These are phyloP conservation scores for Coccinonectria pachysandricola DNA, from an alignment of 2,329 filamentous ascomycete genomes.

Conservation along the genomic window DNA sequence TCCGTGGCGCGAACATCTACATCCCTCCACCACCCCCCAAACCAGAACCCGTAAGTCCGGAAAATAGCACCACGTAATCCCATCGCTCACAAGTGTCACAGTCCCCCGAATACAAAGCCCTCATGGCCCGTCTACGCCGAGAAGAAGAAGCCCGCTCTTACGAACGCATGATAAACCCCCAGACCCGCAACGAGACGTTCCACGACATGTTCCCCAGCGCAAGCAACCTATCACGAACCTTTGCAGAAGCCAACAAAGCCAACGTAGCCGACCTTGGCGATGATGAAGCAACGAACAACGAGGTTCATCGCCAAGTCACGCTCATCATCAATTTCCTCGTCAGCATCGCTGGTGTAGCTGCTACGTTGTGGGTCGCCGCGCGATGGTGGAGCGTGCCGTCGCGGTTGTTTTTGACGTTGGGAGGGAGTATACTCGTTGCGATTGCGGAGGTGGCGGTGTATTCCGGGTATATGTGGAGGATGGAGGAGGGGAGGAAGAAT, in stretches of 20 bases:
- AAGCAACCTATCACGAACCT: conserved; percentile 42
- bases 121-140: conserved; percentile 76
- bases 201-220: conserved; percentile 48
- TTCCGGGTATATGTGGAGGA: conserved; percentile 60
- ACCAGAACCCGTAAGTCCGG: conserved; percentile 55
- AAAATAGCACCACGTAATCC: rapidly evolving
- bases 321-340: conserved; percentile 85
- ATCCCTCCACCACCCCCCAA: conserved; percentile 71
- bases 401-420: conserved; percentile 60
- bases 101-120: conserved; percentile 71
- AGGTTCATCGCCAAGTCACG: conserved; percentile 71
- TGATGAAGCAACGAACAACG: conserved; percentile 58
- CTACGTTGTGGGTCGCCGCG: conserved; percentile 67
- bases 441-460: conserved; percentile 72
- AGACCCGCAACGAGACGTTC: conserved; percentile 45
- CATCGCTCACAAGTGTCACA: conserved; percentile 25
- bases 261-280: conserved; percentile 38
- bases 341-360: conserved; percentile 70
- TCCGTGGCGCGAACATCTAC: conserved; percentile 64
- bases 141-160: conserved; percentile 78
- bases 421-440: conserved; percentile 58
- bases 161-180: conserved; percentile 64
- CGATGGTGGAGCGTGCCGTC: conserved; percentile 66
- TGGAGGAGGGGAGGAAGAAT: conserved; percentile 56
- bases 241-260: conserved; percentile 41